Evolutionary conservation across 2,329 filamentous ascomycete species (phyloP), one percentile per base, ranked within the genome.

Genomic region (Colletotrichum scovillei): DNA sequence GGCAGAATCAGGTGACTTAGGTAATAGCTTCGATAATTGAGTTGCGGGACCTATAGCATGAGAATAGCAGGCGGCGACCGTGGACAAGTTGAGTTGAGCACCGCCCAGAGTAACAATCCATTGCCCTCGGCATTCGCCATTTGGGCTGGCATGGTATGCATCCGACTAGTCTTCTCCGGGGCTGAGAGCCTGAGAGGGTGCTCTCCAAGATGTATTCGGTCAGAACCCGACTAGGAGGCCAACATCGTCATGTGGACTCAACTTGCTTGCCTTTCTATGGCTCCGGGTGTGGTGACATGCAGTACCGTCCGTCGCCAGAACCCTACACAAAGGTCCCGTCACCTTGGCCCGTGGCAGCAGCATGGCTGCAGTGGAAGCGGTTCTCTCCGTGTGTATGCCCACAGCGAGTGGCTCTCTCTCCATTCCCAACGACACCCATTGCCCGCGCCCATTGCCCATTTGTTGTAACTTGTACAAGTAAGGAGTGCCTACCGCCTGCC

Each of bases 91-190:
- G 64, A 32, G 26, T 24, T 55, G 65, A 68, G 46, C 49, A 35
- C 64, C 65, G 60, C 60, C 53, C 53, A 55, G 59, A 60, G 70
- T 69, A 73, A 72, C 65, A 63, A 63, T 69, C 69, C 58, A 69
- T 63, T 49, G 26, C 69, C 28, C 56, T 42, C 63, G 63, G 68
- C 64, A 62, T 26, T 49, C 67, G 60, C 42, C 63, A 38, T 35
- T 49, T 42, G 56, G 28, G 9, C 38, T 22, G 30, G 62, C 58
- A 63, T 30, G 64, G 64, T 24, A 58, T 68, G 57, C 63, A 28
- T 30, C 63, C 28, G 52, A 57, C 68, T 59, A 58, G 55, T 22
- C 28, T 24, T 35, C 68, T 42, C 35, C 26, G 52, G 49, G 26
- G 69, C 63, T 72, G 63, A 62, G 56, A 67, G 63, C 26, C 49